Conservation (phyloP, 2,329 filamentous ascomycete genomes). For the Trichoderma atroviride region DNA sequence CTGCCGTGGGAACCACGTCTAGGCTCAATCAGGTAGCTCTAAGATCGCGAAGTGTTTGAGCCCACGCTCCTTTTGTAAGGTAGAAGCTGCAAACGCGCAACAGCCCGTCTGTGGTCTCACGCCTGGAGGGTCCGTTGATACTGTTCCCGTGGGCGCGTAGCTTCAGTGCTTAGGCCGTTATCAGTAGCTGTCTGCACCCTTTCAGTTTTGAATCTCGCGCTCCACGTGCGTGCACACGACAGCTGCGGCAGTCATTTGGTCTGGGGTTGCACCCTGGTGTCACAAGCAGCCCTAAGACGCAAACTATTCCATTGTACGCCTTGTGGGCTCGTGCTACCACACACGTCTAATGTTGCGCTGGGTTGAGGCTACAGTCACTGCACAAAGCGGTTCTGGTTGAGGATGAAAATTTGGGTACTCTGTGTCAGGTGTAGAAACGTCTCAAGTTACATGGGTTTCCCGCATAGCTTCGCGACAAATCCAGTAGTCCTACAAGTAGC, state of each 20-base stretch:
- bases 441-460: conserved; percentile 1
- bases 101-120: conserved; percentile 8
- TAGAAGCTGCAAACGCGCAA: conserved; percentile 7
- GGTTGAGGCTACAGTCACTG: neutral
- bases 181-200: neutral
- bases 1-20: neutral
- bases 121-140: neutral
- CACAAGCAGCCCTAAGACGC: conserved; percentile 4
- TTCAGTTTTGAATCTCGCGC: neutral
- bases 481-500: neutral
- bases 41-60: conserved; percentile 16
- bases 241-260: conserved; percentile 3
- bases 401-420: neutral
- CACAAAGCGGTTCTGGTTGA: neutral
- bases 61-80: conserved; percentile 24
- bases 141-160: neutral
- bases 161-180: neutral
- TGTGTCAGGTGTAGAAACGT: neutral
- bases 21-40: conserved; percentile 20
- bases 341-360: conserved; percentile 1
- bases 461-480: neutral
- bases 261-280: conserved; percentile 6
- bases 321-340: conserved; percentile 5
- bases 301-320: neutral
- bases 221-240: conserved; percentile 9